These are phyloP conservation scores for Paracamarosporium sp. DNA, from an alignment of 2,329 filamentous ascomycete genomes.

Conservation along the genomic window DNA sequence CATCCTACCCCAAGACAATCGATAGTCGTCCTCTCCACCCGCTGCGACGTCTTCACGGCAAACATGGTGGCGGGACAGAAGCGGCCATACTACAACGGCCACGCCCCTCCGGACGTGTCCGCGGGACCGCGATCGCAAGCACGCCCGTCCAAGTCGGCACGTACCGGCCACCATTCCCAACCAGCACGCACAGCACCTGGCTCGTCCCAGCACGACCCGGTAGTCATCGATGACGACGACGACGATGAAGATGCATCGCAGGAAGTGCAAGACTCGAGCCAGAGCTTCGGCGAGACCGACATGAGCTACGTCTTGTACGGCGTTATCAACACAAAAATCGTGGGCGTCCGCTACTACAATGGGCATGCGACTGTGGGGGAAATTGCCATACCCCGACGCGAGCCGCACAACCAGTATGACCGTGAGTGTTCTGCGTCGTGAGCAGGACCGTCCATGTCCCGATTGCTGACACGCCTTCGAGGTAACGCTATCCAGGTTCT, in stretches of 20 bases:
- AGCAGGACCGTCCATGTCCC: neutral
- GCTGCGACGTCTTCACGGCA: neutral
- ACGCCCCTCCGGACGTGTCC: neutral
- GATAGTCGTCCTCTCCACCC: neutral
- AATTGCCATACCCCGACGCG: slow-evolving; percentile 55
- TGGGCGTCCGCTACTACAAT: slow-evolving; percentile 57
- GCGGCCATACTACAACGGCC: slow-evolving; percentile 18
- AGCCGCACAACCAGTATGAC: slow-evolving; percentile 66
- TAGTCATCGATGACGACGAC: slow-evolving; percentile 33
- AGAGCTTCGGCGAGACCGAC: slow-evolving; percentile 31
- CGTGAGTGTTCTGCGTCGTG: slow-evolving; percentile 7
- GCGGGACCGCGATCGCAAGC: slow-evolving; percentile 19
- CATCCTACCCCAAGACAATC: neutral
- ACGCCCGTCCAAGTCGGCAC: slow-evolving; percentile 35
- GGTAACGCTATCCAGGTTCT: slow-evolving; percentile 78
- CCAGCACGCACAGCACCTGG: slow-evolving; percentile 21
- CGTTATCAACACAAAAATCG: slow-evolving; percentile 60
- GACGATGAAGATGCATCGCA: slow-evolving; percentile 37
- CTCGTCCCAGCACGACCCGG: slow-evolving; percentile 33
- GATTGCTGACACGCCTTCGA: neutral
- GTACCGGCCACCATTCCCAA: slow-evolving; percentile 20
- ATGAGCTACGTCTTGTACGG: slow-evolving; percentile 40
- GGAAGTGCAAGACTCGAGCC: slow-evolving; percentile 34
- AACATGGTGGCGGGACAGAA: slow-evolving; percentile 18
- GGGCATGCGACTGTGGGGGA: slow-evolving; percentile 45